Conservation (phyloP, 2,329 filamentous ascomycete species). For the Aspergillus sp. region DNA sequence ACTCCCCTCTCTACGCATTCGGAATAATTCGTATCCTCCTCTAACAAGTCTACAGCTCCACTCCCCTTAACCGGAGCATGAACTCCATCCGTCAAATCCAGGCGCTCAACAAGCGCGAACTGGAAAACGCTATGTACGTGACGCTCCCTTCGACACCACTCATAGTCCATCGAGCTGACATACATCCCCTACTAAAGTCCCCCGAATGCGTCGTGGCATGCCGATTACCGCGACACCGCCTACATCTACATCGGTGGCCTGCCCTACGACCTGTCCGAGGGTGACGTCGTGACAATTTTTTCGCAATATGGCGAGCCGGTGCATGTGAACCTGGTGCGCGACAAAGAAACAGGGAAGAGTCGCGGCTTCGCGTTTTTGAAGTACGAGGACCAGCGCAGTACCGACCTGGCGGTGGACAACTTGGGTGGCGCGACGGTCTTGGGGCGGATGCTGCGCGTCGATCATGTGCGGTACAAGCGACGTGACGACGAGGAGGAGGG, state of each 20-base stretch:
- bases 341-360: conserved; percentile 95
- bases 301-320: conserved; percentile 95
- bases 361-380: conserved; percentile 95
- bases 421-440: conserved; percentile 80
- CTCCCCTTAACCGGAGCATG: conserved; percentile 56
- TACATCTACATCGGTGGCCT: conserved; percentile 96
- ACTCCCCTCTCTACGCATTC: background rate
- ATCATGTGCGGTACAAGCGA: conserved; percentile 88
- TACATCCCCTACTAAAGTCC: conserved; percentile 50
- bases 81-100: conserved; percentile 92
- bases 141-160: background rate
- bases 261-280: conserved; percentile 88
- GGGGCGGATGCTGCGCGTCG: conserved; percentile 78
- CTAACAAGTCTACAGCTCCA: background rate
- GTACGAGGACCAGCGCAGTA: conserved; percentile 96
- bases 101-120: conserved; percentile 88
- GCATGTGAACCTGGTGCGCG: conserved; percentile 85
- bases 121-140: conserved; percentile 78
- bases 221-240: conserved; percentile 95
- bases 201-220: conserved; percentile 90
- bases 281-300: conserved; percentile 94
- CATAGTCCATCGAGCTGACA: conserved; percentile 10
- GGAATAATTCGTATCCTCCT: background rate
- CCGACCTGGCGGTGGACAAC: conserved; percentile 94
- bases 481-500: conserved; percentile 66